Conservation (phyloP, 2,329 filamentous ascomycete species). For the Diaporthe batatas region DNA sequence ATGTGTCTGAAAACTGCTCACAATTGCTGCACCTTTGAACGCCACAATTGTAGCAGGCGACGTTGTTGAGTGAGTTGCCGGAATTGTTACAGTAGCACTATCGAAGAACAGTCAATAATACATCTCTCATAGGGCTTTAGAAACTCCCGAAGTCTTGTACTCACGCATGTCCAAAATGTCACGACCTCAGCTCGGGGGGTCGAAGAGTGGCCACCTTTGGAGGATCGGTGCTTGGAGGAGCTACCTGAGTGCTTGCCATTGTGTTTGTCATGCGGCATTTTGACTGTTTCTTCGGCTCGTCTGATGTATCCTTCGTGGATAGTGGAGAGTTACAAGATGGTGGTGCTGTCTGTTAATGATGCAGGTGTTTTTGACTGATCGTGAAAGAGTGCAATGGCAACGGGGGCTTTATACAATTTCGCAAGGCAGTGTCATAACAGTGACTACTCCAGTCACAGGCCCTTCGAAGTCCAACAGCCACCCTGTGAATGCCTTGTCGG, state of each 20-base stretch:
- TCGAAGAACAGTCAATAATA: neutral
- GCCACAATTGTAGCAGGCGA: slow-evolving; percentile 5
- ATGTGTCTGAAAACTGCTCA: too few relatives aligned
- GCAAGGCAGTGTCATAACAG: neutral
- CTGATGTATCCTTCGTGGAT: neutral
- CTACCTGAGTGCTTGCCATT: neutral
- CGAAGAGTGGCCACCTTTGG: neutral
- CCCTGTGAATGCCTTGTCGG: slow-evolving; percentile 28
- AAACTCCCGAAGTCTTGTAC: neutral
- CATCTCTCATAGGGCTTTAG: too few relatives aligned
- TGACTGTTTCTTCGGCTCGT: neutral
- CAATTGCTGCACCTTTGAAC: slow-evolving; percentile 10
- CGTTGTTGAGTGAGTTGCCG: neutral
- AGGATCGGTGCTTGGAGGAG: neutral
- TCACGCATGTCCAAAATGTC: slow-evolving; percentile 18
- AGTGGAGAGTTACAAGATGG: neutral
- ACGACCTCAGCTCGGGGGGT: neutral
- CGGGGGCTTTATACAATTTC: neutral
- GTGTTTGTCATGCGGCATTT: neutral
- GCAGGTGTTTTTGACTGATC: neutral
- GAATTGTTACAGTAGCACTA: neutral
- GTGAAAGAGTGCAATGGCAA: neutral
- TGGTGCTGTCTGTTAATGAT: neutral
- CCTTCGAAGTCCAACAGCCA: slow-evolving; percentile 14
- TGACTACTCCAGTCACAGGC: neutral